Evolutionary conservation across 495 filamentous ascomycete species (phyloP), one percentile per base, ranked within the genome.

Genomic region (Penicillium coffeae): DNA sequence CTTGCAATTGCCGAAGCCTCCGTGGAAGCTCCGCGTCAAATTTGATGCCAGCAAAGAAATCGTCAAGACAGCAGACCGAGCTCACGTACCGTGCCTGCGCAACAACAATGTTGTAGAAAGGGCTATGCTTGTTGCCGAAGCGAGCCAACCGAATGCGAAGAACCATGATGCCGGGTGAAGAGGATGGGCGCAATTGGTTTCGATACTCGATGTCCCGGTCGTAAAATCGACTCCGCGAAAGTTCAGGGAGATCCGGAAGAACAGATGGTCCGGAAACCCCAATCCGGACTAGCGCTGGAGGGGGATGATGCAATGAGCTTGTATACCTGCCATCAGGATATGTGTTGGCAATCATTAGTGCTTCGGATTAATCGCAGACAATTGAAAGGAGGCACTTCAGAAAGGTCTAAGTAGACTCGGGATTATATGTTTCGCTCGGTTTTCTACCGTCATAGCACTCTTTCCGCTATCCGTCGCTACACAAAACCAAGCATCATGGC

Each of bases 101-200:
- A 48, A 98, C 89, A 44, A 97, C 89, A 52, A 98, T 95, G 73
- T 98, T 98, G 79, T 94, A 98, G 62, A 95, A 86, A 2, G 93
- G 92, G 20, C 77, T 59, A 65, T 92, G 88, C 45, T 76, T 82
- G 70, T 87, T 87, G 55, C 94, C 93, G 65, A 97, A 95, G 74
- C 93, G 93, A 41, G 93, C 86, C 58, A 98, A 79, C 42, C 93
- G 85, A 65, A 98, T 90, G 63, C 84, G 87, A 55, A 98, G 76
- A 44, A 97, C 94, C 93, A 98, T 98, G 20, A 53, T 69, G 66
- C 45, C 45, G 49, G 32, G 13, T 52, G 12, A n/a, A n/a, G n/a
- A n/a, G 48, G 54, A 20, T 34, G 53, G 46, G 9, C 16, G 21
- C n/a, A 38, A 44, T 49, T 48, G 30, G 44, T 36, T 9, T 37